Evolutionary conservation across 2,329 filamentous ascomycete genomes (phyloP).

Genomic region (Hypoxylon sp.): DNA sequence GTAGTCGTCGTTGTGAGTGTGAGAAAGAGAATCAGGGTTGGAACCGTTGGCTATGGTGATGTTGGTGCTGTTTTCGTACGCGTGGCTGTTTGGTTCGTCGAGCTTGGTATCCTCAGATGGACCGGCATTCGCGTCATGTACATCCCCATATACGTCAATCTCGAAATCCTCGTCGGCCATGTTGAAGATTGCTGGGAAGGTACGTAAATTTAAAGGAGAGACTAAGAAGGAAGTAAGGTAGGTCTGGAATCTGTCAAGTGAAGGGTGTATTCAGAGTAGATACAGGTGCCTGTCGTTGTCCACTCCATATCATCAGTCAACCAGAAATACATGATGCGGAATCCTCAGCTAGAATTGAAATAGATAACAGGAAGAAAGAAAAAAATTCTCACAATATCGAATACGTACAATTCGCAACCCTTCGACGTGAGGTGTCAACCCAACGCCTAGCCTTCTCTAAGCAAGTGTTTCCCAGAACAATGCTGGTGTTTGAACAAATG

Average conservation of each 20-base stretch:
- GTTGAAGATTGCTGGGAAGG: constrained; percentile 48
- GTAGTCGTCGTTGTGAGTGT: constrained; percentile 59
- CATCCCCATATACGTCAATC: constrained; percentile 79
- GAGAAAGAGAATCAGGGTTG: constrained; percentile 49
- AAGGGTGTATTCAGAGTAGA: constrained; percentile 58
- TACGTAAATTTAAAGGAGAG: constrained; percentile 53
- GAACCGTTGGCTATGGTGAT: constrained; percentile 60
- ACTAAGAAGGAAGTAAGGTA: constrained; percentile 49
- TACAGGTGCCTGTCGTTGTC: constrained; percentile 59
- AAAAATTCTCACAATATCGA: constrained; percentile 57
- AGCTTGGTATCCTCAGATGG: constrained; percentile 53
- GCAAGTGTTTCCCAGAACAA: constrained; percentile 36
- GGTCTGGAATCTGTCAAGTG: constrained; percentile 53
- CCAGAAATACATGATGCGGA: constrained; percentile 50
- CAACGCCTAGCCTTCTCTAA: constrained; percentile 35
- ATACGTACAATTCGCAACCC: constrained; percentile 69
- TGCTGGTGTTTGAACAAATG: constrained; percentile 53
- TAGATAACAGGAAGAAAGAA: constrained; percentile 55
- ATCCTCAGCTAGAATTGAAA: constrained; percentile 39
- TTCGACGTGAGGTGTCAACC: constrained; percentile 44
- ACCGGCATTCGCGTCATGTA: constrained; percentile 65
- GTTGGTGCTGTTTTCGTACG: constrained; percentile 57
- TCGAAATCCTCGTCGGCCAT: constrained; percentile 82
- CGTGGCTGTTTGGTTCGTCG: constrained; percentile 58
- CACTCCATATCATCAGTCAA: constrained; percentile 57